Evolutionary conservation across 2,329 filamentous ascomycete species (phyloP).

Genomic region (Colletotrichum cereale): DNA sequence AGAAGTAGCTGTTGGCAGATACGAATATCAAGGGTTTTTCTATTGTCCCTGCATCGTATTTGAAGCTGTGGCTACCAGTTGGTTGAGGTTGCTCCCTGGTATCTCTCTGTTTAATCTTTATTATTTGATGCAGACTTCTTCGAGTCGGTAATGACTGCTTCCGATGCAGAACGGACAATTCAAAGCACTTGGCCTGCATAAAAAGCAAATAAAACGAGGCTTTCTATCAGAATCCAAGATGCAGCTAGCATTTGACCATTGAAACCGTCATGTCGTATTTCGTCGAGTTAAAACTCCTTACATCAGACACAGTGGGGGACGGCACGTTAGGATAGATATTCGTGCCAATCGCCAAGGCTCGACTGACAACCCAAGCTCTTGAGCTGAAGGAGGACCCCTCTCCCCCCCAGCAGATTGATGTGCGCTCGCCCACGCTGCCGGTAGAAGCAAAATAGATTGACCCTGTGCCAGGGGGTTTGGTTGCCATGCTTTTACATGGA

Average conservation of each 20-base stretch:
- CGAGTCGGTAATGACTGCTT: neutral
- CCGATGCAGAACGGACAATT: neutral
- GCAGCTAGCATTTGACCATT: neutral
- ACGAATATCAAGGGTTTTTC: neutral
- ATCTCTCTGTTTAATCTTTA: neutral
- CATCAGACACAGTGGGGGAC: neutral
- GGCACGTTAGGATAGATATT: neutral
- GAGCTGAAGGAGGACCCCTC: neutral
- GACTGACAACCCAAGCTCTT: too few relatives aligned
- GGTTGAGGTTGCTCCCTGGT: neutral
- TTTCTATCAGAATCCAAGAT: neutral
- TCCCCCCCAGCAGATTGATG: neutral
- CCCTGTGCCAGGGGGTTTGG: neutral
- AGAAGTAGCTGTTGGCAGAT: neutral
- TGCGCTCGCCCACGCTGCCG: neutral
- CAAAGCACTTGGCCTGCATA: neutral
- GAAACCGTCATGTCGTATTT: neutral
- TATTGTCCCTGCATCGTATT: neutral
- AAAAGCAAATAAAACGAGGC: neutral
- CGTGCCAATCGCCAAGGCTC: too few relatives aligned
- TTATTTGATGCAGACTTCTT: fast-evolving
- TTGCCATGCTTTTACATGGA: neutral
- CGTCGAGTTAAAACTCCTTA: neutral
- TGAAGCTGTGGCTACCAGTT: neutral
- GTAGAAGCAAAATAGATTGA: neutral